Percentiles rank a stretch among this genome's conserved stretches.
These are phyloP conservation scores for Schizopora paradoxa DNA, from an alignment of 1,284 basidiomycete genomes.

Conservation along the genomic window DNA sequence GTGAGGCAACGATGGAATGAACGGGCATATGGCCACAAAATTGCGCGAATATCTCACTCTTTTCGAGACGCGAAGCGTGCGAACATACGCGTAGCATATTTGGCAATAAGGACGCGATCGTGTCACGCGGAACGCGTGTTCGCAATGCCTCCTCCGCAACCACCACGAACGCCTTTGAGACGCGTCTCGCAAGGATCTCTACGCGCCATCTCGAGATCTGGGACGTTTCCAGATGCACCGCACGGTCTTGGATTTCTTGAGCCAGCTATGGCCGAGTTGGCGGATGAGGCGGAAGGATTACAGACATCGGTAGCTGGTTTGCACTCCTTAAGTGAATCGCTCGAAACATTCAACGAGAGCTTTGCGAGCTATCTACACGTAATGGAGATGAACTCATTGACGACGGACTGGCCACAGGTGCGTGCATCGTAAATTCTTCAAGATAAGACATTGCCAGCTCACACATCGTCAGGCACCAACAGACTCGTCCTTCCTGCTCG, in stretches of 20 bases:
- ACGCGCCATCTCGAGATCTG: constrained; percentile 74
- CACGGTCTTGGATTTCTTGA: constrained; percentile 85
- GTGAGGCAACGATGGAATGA: too few relatives aligned
- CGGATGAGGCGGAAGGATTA: constrained; percentile 81
- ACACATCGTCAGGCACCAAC: constrained; percentile 49
- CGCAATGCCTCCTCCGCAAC: constrained; percentile 27
- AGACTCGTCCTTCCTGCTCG: constrained; percentile 54
- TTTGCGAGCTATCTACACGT: constrained; percentile 90
- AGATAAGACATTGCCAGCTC: constrained; percentile 20
- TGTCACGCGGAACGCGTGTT: background rate
- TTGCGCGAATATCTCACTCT: too few relatives aligned
- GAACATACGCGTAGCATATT: too few relatives aligned
- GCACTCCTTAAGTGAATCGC: constrained; percentile 65
- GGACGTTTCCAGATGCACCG: constrained; percentile 63
- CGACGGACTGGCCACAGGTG: constrained; percentile 88
- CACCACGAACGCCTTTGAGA: constrained; percentile 73
- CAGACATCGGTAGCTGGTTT: constrained; percentile 73
- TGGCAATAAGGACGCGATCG: background rate
- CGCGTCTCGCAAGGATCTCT: constrained; percentile 90
- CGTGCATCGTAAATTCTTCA: constrained; percentile 21
- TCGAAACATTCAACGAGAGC: constrained; percentile 86
- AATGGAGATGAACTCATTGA: constrained; percentile 92
- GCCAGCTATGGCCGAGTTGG: constrained; percentile 78
- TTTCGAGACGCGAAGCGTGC: too few relatives aligned
- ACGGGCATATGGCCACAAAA: too few relatives aligned